Base-by-base conservation (phyloP, 164 flowering plant genomes). In the Echeveria elegans region DNA sequence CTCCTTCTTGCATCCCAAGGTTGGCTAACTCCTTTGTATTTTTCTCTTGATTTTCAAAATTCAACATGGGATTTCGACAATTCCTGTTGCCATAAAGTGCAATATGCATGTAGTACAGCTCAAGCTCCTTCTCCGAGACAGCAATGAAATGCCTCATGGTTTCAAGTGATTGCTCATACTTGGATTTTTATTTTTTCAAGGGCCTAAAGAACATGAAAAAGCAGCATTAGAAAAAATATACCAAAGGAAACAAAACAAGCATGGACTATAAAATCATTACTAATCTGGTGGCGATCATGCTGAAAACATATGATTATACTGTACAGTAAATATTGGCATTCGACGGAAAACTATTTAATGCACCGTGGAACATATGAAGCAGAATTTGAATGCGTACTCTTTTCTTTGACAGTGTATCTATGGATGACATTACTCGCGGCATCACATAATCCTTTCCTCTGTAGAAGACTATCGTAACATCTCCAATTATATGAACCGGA, bases 141-240 rank as follows among this genome's bases (percentile, higher is more conserved):
- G 91, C 88, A 68, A 91, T 91, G 80, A 85, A 91, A 65, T 75
- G 95, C 69, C 90, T 78, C 66, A 89, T 95, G 2, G 95, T 76
- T 56, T 88, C 97, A 6, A 94, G 93, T 64, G 97, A 91, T 67
- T 94, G 97, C 82, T 89, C 93, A 38, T 94, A 94, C 72, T 88
- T 94, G 2, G 95, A 89, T 73, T 86, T n/a, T n/a, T n/a, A n/a
- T n/a, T n/a, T n/a, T 91, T 72, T 91, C 93, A 63, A 85, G 71
- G 37, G 98, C 98, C 98, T 90, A 77, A 8, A 26, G 60, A 53
- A 53, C 31, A 53, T 11, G 5, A 53, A 24, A 26, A 16, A 53
- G 28, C 60, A 53, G 31, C 31, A 26, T 53, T 18, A 24, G 60
- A 4, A 8, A 52, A 6, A 2, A 26, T 24, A 26, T 24, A 24